Conservation (phyloP, 805 yeast genomes). For the Komagataella populi region DNA sequence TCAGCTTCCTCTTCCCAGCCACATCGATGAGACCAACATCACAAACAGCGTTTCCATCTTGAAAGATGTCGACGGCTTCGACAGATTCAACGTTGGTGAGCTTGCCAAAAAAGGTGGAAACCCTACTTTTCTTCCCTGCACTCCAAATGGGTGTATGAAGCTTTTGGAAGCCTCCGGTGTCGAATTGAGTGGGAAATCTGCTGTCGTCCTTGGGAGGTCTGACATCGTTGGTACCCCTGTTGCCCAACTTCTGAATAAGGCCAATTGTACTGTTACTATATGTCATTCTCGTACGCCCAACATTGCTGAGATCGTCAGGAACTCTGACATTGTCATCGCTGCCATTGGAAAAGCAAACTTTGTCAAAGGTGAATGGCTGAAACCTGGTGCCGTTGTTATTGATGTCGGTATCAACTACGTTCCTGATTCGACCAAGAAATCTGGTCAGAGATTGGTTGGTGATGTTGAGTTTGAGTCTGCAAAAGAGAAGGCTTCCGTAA, state of each 20-base stretch:
- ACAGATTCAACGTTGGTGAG: slow-evolving; percentile 67
- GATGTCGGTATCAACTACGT: slow-evolving; percentile 79
- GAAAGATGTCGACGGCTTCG: slow-evolving; percentile 80
- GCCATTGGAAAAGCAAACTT: slow-evolving; percentile 65
- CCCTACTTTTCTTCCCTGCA: slow-evolving; percentile 67
- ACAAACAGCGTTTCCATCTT: slow-evolving; percentile 52
- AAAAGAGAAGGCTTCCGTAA: slow-evolving; percentile 37
- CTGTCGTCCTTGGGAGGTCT: slow-evolving; percentile 78
- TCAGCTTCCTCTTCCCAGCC: slow-evolving; percentile 67
- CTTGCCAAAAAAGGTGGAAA: slow-evolving; percentile 59
- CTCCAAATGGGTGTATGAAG: slow-evolving; percentile 70
- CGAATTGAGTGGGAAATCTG: slow-evolving; percentile 47
- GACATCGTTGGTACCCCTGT: slow-evolving; percentile 81
- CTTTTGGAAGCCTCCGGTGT: slow-evolving; percentile 45
- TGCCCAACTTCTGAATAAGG: slow-evolving; percentile 53
- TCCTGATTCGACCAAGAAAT: slow-evolving; percentile 49
- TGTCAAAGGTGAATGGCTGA: slow-evolving; percentile 66
- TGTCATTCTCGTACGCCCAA: slow-evolving; percentile 57
- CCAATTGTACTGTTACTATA: slow-evolving; percentile 64
- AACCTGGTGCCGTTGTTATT: slow-evolving; percentile 52
- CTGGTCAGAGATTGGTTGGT: slow-evolving; percentile 64
- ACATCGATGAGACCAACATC: slow-evolving; percentile 51
- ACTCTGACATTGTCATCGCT: slow-evolving; percentile 67
- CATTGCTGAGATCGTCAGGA: slow-evolving; percentile 28
- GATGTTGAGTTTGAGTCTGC: slow-evolving; percentile 59